Percentiles rank a stretch among this genome's conserved stretches.
phyloP scores from a whole-genome alignment of 805 yeast genomes.

The Barnettozyma californica region DNA sequence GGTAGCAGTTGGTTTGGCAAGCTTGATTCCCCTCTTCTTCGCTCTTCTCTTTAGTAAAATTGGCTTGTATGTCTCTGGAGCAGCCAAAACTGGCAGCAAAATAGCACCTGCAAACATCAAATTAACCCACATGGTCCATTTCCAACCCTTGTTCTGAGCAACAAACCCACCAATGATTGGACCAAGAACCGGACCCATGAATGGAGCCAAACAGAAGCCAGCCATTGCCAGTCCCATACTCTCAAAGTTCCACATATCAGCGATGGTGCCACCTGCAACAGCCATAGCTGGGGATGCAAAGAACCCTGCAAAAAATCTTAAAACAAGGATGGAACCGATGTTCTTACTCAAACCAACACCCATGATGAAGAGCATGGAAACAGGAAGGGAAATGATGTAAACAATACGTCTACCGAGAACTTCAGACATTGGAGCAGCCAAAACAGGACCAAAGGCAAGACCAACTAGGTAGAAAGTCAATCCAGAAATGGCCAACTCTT shows the following conservation, averaged over 20 bases:
- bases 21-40: slow-evolving; percentile 47
- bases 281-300: slow-evolving; percentile 81
- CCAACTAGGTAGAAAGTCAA: slow-evolving; percentile 67
- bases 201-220: slow-evolving; percentile 72
- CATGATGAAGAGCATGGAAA: slow-evolving; percentile 67
- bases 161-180: slow-evolving; percentile 74
- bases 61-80: slow-evolving; percentile 73
- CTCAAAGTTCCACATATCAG: slow-evolving; percentile 67
- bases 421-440: slow-evolving; percentile 72
- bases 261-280: slow-evolving; percentile 78
- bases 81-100: slow-evolving; percentile 40
- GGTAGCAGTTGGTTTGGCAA: slow-evolving; percentile 34
- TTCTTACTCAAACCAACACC: slow-evolving; percentile 65
- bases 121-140: slow-evolving; percentile 69
- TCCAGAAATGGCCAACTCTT: slow-evolving; percentile 61
- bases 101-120: slow-evolving; percentile 58
- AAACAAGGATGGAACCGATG: slow-evolving; percentile 55
- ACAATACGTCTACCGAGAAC: slow-evolving; percentile 61
- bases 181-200: slow-evolving; percentile 75
- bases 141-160: slow-evolving; percentile 55
- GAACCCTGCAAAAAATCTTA: slow-evolving; percentile 70
- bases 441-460: slow-evolving; percentile 63
- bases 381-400: slow-evolving; percentile 53
- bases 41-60: slow-evolving; percentile 58
- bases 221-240: slow-evolving; percentile 72